Evolutionary conservation across 2,329 filamentous ascomycete species (phyloP).

Genomic region (Huntiella moniliformis): DNA sequence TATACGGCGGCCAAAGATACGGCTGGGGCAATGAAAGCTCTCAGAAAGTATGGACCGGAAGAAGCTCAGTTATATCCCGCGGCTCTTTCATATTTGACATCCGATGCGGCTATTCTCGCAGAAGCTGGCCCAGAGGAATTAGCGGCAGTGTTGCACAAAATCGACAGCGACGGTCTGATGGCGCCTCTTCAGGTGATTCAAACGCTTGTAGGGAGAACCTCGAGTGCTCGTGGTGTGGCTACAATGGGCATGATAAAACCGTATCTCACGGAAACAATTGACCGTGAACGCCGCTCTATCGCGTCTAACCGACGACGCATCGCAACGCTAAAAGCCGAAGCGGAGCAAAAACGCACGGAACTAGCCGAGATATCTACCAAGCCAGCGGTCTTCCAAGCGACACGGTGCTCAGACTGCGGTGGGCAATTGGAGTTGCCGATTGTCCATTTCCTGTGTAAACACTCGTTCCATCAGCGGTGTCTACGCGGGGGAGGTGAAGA

Average conservation of each 20-base stretch:
- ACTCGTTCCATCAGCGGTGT: slow-evolving; percentile 88
- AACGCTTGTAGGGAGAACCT: slow-evolving; percentile 47
- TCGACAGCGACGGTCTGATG: slow-evolving; percentile 82
- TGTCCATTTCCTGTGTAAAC: slow-evolving; percentile 93
- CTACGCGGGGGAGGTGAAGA: slow-evolving; percentile 33
- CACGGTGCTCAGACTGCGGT: slow-evolving; percentile 68
- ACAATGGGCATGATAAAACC: slow-evolving; percentile 96
- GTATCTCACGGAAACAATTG: slow-evolving; percentile 77
- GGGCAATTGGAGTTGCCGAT: slow-evolving; percentile 65
- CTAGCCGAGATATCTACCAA: slow-evolving; percentile 59
- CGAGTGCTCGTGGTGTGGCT: slow-evolving; percentile 42
- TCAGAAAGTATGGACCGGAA: slow-evolving; percentile 77
- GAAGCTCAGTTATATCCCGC: slow-evolving; percentile 87
- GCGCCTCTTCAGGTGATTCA: slow-evolving; percentile 93
- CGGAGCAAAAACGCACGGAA: slow-evolving; percentile 58
- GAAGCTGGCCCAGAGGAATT: slow-evolving; percentile 75
- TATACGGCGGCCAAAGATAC: slow-evolving; percentile 90
- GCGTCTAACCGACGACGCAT: slow-evolving; percentile 62
- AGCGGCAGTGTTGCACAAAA: slow-evolving; percentile 59
- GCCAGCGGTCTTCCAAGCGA: slow-evolving; percentile 77
- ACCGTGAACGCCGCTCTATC: slow-evolving; percentile 75
- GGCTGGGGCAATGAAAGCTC: slow-evolving; percentile 67
- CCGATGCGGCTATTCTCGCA: slow-evolving; percentile 58
- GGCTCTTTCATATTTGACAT: slow-evolving; percentile 83
- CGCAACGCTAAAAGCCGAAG: slow-evolving; percentile 67